A percentile compares a stretch with the other conserved stretches of the same genome.
These are phyloP conservation scores for Rhododendron ovatum DNA, from an alignment of 148 eudicot species.

Conservation along the genomic window DNA sequence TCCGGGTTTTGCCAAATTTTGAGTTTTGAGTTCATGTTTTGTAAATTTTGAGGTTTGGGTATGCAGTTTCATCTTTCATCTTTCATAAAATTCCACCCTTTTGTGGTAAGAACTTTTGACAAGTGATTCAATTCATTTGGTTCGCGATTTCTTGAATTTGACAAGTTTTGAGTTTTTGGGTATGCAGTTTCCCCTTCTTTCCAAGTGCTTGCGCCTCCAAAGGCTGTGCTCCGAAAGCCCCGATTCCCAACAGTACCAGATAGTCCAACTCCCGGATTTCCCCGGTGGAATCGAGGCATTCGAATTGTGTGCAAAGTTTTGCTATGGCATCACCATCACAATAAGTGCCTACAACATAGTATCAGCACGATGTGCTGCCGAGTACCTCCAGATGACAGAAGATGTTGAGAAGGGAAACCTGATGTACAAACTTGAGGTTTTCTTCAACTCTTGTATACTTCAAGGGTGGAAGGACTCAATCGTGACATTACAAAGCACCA, in stretches of 20 bases:
- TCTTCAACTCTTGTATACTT: conserved; percentile 77
- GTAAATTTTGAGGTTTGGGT: not conserved
- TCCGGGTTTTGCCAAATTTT: not conserved
- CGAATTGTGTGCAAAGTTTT: conserved; percentile 88
- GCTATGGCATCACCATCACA: conserved; percentile 88
- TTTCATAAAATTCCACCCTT: not conserved
- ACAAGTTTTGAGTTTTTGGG: not conserved
- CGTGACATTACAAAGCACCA: conserved; percentile 58
- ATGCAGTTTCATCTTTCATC: not conserved
- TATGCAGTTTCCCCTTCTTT: conserved; percentile 78
- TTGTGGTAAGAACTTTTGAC: not conserved
- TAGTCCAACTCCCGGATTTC: conserved; percentile 76
- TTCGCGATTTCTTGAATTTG: not conserved
- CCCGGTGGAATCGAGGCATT: conserved; percentile 82
- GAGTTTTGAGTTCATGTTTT: not conserved
- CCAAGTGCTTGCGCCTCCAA: conserved; percentile 73
- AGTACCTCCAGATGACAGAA: conserved; percentile 88
- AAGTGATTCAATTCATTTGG: not conserved
- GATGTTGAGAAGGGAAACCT: conserved; percentile 86
- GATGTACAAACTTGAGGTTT: conserved; percentile 65
- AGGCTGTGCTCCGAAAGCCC: conserved; percentile 56
- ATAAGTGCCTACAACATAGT: conserved; percentile 82
- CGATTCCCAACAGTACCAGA: conserved; percentile 54
- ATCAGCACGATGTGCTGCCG: conserved; percentile 64
- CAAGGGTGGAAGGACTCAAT: conserved; percentile 87